A percentile compares a stretch with the other conserved stretches of the same genome.
phyloP scores from a whole-genome alignment of 2,329 filamentous ascomycete species.

The Neobulgaria alba region DNA sequence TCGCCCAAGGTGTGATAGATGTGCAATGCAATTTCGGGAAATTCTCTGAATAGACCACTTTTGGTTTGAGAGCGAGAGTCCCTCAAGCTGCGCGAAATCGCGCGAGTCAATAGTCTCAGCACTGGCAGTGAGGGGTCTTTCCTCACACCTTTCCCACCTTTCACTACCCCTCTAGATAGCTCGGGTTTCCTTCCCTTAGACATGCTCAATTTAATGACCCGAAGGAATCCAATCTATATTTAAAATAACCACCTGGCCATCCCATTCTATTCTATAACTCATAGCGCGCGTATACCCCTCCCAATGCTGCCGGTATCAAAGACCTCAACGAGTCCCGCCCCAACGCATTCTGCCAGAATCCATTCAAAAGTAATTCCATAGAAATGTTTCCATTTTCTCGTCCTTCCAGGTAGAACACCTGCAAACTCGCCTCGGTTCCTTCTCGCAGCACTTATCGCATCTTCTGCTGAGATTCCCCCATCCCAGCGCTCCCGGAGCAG shows the following conservation, averaged over 20 bases:
- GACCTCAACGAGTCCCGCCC: conserved; percentile 60
- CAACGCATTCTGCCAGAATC: conserved; percentile 63
- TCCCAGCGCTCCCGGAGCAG: conserved; percentile 63
- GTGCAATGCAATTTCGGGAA: background rate
- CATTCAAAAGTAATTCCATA: conserved; percentile 63
- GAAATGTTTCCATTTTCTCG: conserved; percentile 63
- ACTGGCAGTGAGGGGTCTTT: background rate
- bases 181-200: no score
- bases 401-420: conserved; percentile 51
- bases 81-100: background rate
- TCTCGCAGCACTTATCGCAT: conserved; percentile 38
- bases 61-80: no score
- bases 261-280: conserved; percentile 5
- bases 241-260: no score
- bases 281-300: conserved; percentile 45
- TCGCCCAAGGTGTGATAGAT: background rate
- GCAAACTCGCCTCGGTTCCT: conserved; percentile 45
- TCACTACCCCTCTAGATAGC: no score
- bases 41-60: background rate
- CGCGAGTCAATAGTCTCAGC: background rate
- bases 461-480: conserved; percentile 46
- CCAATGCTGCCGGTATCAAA: conserved; percentile 72
- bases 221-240: no score
- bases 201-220: no score
- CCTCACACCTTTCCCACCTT: background rate